Base-by-base conservation (phyloP, 257 asterid species). In the Capsicum rhomboideum region DNA sequence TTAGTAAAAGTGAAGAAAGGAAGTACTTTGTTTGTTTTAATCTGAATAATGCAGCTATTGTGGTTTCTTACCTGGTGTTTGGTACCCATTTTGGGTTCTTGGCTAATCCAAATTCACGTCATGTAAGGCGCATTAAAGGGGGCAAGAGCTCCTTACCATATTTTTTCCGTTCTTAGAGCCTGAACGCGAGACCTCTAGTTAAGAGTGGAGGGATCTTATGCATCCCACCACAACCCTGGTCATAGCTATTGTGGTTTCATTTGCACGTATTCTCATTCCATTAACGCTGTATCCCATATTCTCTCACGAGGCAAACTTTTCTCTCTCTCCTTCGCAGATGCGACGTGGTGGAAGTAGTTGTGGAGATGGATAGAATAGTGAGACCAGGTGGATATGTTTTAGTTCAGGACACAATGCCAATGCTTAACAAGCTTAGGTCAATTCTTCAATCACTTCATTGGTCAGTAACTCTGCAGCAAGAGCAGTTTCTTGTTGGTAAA, bases 331-430 rank as follows among this genome's bases (percentile, higher is more conserved):
- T 67, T 50, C 13, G 53, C 92, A 93, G 97, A 81, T 93, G 95
- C 74, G 92, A 90, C 86, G 49, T 93, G 55, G 84, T 87, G n/a
- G 92, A 91, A 81, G 84, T 91, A 64, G 90, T 91, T 13, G 92
- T 90, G 28, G 97, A 93, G 92, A 88, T 93, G 87, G 97, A 92
- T 84, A 91, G 97, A 3, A 85, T 93, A 79, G 55, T 92, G 86
- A 86, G 97, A 85, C 97, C 97, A 6, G 90, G 90, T 6, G 97
- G 97, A 44, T 87, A 86, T 84, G 88, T 90, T 85, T 54, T 93
- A 63, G 91, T 92, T 88, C 97, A 92, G 83, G 97, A 93, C 83
- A 86, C 83, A 31, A 82, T 82, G 63, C 91, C 90, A 31, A 83
- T 80, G 29, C 85, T 93, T 23, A 80, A 82, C 85, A 83, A 84